Conservation (phyloP, 2,329 filamentous ascomycete genomes). For the Botrytis fragariae region DNA sequence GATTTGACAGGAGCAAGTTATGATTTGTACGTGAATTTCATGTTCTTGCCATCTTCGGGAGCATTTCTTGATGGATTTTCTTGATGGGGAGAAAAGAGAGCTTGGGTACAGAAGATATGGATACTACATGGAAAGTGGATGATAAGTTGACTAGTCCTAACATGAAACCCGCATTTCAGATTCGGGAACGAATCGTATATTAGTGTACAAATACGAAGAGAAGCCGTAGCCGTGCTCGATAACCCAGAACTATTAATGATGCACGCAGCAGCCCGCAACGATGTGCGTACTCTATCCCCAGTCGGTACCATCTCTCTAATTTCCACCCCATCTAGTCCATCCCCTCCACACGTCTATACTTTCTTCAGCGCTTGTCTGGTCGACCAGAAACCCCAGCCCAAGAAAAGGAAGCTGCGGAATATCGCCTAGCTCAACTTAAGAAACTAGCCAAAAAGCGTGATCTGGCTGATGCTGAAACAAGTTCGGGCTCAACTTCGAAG, state of each 20-base stretch:
- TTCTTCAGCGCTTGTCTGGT: conserved; percentile 45
- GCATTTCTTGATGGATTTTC: no score
- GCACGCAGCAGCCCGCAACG: conserved; percentile 52
- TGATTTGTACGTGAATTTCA: conserved; percentile 25
- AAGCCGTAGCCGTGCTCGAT: conserved; percentile 54
- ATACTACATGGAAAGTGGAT: background rate
- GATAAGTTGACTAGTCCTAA: background rate
- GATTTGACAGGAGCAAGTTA: conserved; percentile 20
- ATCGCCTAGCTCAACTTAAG: conserved; percentile 5
- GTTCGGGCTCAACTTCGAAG: background rate
- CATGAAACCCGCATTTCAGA: conserved; percentile 21
- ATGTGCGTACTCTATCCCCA: conserved; percentile 45
- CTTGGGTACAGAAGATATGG: background rate
- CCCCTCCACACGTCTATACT: conserved; percentile 54
- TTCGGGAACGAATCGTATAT: conserved; percentile 32
- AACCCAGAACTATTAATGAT: conserved; percentile 59
- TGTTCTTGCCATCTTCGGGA: background rate
- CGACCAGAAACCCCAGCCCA: background rate
- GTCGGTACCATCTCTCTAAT: background rate
- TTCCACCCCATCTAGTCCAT: conserved; percentile 46
- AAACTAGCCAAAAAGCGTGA: conserved; percentile 2
- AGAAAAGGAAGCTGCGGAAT: conserved; percentile 3
- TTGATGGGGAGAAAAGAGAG: background rate
- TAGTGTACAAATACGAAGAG: conserved; percentile 40
- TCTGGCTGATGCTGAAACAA: background rate